Evolutionary conservation across 2,329 filamentous ascomycete species (phyloP).

Genomic region (Colletotrichum filicis): DNA sequence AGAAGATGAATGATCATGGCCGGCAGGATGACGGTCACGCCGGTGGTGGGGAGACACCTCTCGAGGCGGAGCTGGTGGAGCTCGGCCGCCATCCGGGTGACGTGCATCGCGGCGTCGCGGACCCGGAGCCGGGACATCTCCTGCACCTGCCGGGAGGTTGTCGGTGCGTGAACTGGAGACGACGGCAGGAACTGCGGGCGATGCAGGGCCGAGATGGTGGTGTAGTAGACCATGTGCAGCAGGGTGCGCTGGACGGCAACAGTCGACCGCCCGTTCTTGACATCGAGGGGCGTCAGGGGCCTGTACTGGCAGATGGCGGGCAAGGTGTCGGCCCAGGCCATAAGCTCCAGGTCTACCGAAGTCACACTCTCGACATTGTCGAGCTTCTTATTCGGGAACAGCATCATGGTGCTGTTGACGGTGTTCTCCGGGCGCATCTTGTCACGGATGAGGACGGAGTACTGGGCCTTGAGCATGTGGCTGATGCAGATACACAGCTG

Average conservation of each 20-base stretch:
- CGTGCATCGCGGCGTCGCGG: conserved; percentile 84
- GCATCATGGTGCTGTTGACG: conserved; percentile 84
- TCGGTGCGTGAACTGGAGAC: conserved; percentile 64
- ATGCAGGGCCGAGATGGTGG: conserved; percentile 89
- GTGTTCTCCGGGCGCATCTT: conserved; percentile 82
- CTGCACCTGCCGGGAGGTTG: conserved; percentile 75
- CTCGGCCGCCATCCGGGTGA: conserved; percentile 84
- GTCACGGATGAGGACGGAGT: conserved; percentile 88
- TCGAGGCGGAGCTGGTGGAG: conserved; percentile 80
- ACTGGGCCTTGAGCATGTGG: conserved; percentile 89
- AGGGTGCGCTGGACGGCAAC: conserved; percentile 81
- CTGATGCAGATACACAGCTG: conserved; percentile 91
- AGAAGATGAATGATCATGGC: conserved; percentile 94
- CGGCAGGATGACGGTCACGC: conserved; percentile 89
- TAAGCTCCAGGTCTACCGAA: conserved; percentile 81
- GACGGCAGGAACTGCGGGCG: conserved; percentile 90
- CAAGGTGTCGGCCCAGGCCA: conserved; percentile 79
- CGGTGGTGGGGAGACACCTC: conserved; percentile 85
- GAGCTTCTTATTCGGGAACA: conserved; percentile 88
- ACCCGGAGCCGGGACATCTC: conserved; percentile 87
- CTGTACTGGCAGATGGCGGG: conserved; percentile 78
- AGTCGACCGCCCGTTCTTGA: conserved; percentile 69
- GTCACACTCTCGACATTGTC: conserved; percentile 85
- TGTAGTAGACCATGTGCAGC: conserved; percentile 93
- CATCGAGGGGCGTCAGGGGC: conserved; percentile 62